These are phyloP conservation scores for Brassica balearica DNA, from an alignment of 441 rosid genomes.

Conservation along the genomic window DNA sequence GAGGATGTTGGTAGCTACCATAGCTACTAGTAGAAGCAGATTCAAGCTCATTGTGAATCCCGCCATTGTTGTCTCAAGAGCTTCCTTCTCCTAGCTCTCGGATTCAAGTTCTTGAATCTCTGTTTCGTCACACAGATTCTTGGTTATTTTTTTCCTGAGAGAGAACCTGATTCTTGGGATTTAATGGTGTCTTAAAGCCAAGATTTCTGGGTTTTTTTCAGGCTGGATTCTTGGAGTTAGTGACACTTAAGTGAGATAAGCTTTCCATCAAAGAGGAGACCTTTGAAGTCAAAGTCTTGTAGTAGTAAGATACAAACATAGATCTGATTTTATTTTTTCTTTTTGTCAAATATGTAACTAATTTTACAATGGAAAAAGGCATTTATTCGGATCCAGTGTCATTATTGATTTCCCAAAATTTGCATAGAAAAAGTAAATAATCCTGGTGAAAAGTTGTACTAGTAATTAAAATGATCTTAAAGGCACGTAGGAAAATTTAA, in stretches of 20 bases:
- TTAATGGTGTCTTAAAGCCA: slow-evolving; percentile 29
- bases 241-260: slow-evolving; percentile 31
- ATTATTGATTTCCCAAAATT: slow-evolving; percentile 19
- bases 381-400: slow-evolving; percentile 34
- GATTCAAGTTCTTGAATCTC: slow-evolving; percentile 23
- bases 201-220: slow-evolving; percentile 23
- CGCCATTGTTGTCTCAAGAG: slow-evolving; percentile 41
- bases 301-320: slow-evolving; percentile 17
- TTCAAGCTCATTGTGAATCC: slow-evolving; percentile 90
- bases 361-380: too few relatives aligned
- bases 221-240: slow-evolving; percentile 29
- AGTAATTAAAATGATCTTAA: not conserved
- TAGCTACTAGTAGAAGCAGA: slow-evolving; percentile 75
- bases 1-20: slow-evolving; percentile 89
- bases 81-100: not conserved
- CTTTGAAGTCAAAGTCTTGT: slow-evolving; percentile 32
- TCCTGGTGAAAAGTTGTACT: too few relatives aligned
- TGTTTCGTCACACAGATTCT: slow-evolving; percentile 20
- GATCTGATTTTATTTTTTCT: slow-evolving; percentile 21
- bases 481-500: not conserved
- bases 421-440: slow-evolving; percentile 11
- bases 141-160: not conserved
- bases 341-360: not conserved
- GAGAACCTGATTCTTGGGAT: slow-evolving; percentile 18
- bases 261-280: slow-evolving; percentile 28